phyloP scores from a whole-genome alignment of 805 yeast species.

The Pichia ethanolica region DNA sequence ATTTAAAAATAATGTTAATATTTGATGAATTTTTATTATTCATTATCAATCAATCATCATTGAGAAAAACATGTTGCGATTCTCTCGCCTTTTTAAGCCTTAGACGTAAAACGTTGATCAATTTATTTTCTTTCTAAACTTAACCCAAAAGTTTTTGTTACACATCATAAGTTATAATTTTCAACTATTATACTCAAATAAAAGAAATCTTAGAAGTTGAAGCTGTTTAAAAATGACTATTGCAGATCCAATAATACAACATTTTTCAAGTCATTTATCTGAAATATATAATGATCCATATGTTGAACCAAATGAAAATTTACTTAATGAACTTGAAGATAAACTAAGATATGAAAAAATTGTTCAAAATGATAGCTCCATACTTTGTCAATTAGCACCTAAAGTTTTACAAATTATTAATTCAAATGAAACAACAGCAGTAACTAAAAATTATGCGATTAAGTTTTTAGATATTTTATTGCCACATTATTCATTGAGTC shows the following conservation, averaged over 20 bases:
- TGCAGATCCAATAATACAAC: slow-evolving; percentile 16
- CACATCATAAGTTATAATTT: too few species aligned
- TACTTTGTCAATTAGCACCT: slow-evolving; percentile 16
- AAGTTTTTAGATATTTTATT: slow-evolving; percentile 23
- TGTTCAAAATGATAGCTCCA: slow-evolving; percentile 9
- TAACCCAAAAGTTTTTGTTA: too few species aligned
- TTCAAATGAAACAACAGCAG: slow-evolving; percentile 18
- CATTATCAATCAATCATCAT: too few species aligned
- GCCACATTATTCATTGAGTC: slow-evolving; percentile 22
- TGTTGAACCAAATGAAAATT: slow-evolving; percentile 9
- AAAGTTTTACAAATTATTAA: slow-evolving; percentile 19
- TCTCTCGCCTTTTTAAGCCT: too few species aligned
- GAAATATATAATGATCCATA: slow-evolving; percentile 5
- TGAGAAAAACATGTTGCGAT: too few species aligned
- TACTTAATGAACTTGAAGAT: slow-evolving; percentile 15
- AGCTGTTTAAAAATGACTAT: slow-evolving; percentile 4
- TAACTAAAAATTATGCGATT: slow-evolving; percentile 14
- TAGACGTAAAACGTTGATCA: too few species aligned
- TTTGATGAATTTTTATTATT: too few species aligned
- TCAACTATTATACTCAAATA: too few species aligned
- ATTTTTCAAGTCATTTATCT: slow-evolving; percentile 14
- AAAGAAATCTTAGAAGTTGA: too few species aligned
- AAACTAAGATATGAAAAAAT: slow-evolving; percentile 14
- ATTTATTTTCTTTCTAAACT: too few species aligned
- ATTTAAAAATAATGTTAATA: background rate